A percentile compares a stretch with the other conserved stretches of the same genome.
Evolutionary conservation across 257 asterid species (phyloP).

Genomic region (Solanum raphanifolium): DNA sequence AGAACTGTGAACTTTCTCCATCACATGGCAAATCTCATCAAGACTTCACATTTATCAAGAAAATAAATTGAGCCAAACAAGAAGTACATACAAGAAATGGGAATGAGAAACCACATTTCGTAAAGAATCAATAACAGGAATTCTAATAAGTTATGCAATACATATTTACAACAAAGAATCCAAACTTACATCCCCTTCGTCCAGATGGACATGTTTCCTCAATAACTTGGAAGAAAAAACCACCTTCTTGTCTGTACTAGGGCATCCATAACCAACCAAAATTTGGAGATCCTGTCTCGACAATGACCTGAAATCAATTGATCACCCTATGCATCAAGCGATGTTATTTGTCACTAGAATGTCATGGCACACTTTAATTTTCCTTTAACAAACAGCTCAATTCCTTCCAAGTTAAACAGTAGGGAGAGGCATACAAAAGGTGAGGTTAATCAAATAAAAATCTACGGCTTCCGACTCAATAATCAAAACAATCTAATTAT

Average conservation of each 20-base stretch:
- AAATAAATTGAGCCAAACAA: neutral
- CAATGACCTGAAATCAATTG: conserved; percentile 66
- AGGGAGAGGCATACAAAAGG: neutral
- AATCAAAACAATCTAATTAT: neutral
- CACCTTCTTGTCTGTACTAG: conserved; percentile 68
- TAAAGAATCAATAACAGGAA: neutral
- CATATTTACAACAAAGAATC: neutral
- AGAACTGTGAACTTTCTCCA: neutral
- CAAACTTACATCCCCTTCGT: conserved; percentile 96
- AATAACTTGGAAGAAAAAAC: conserved; percentile 66
- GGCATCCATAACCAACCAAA: conserved; percentile 94
- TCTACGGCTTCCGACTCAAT: neutral
- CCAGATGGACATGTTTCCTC: conserved; percentile 77
- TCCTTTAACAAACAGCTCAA: neutral
- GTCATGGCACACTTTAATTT: neutral
- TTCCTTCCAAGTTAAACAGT: neutral
- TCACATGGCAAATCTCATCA: neutral
- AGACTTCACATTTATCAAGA: neutral
- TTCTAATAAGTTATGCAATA: neutral
- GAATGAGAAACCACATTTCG: neutral
- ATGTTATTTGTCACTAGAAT: neutral
- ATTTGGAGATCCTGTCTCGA: conserved; percentile 86
- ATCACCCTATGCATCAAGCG: neutral
- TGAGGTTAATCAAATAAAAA: neutral
- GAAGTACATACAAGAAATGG: neutral